Evolutionary conservation across 1,139 yeast species (phyloP), one percentile per base, ranked within the genome.

Genomic region (Arxiozyma telluris): DNA sequence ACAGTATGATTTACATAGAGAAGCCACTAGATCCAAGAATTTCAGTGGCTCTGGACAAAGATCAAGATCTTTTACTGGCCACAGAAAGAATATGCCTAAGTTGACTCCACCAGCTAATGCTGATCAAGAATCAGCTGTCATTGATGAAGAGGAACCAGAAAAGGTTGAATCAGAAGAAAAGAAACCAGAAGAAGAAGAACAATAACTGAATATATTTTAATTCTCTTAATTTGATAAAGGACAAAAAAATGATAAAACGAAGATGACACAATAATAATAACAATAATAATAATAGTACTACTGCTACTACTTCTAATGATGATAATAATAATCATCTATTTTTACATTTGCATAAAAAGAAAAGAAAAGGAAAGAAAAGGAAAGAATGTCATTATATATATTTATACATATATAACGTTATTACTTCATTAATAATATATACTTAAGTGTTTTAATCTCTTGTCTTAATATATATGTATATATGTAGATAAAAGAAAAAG

Each of bases 61-160:
- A 55, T 63, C 71, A n/a, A 64, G 71, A 57, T 67, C 70, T 5
- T 65, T 67, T 55, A 65, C 70, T 30, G 70, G 71, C 41, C 69
- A 66, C 56, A 65, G 70, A 53, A 67, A 67, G 54, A 67, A 67
- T 54, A 65, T 67, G 66, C 70, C 70, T 50, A 63, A 61, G 46
- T 30, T 59, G 44, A 54, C 54, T 45, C 49, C 50, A n/a, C 56
- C 56, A 54, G 51, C 55, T 34, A 56, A 53, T 30, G 54, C 47
- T 18, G 56, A 57, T 18, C 41, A 51, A 43, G 60, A 56, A 42
- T 55, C 61, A 38, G 59, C 58, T 22, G 50, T 57, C 20, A 54
- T 55, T 44, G 58, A 55, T 34, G 54, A 56, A 25, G 48, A 50
- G 15, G 57, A 50, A 38, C 49, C 43, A n/a, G 57, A 52, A 30